A percentile compares a stretch with the other conserved stretches of the same genome.
phyloP scores from a whole-genome alignment of 1,284 basidiomycete genomes.

The Sphagnurus paluster region DNA sequence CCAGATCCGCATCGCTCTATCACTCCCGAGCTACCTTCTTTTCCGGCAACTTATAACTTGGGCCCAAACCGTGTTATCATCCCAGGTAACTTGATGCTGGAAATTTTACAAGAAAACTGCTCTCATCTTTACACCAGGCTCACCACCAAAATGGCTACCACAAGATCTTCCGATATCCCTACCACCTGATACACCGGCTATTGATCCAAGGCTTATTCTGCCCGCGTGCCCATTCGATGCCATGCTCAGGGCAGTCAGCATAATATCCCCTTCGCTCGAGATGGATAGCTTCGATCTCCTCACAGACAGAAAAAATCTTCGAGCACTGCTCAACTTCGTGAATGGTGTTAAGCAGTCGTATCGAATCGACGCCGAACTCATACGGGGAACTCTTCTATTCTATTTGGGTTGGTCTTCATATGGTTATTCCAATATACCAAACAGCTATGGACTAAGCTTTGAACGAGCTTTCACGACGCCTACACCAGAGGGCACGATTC shows the following conservation, averaged over 20 bases:
- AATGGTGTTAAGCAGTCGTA: neutral
- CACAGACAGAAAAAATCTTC: conserved; percentile 20
- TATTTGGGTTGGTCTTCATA: conserved; percentile 19
- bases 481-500: conserved; percentile 14
- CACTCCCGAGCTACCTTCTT: conserved; percentile 11
- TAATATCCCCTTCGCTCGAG: conserved; percentile 13
- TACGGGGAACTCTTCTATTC: conserved; percentile 17
- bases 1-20: conserved; percentile 8
- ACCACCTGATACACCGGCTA: conserved; percentile 9
- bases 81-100: conserved; percentile 4
- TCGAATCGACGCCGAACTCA: conserved; percentile 20
- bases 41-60: conserved; percentile 16
- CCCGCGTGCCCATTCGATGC: conserved; percentile 16
- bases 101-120: neutral
- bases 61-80: conserved; percentile 15
- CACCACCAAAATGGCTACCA: conserved; percentile 18
- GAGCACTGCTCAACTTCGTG: conserved; percentile 19
- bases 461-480: conserved; percentile 17
- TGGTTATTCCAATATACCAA: conserved; percentile 6
- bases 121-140: conserved; percentile 5
- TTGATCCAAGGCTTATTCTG: conserved; percentile 15
- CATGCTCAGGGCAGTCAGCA: conserved; percentile 12
- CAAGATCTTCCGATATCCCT: conserved; percentile 16
- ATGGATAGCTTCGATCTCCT: conserved; percentile 17
- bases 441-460: conserved; percentile 17